These are phyloP conservation scores for Arabidopsis suecica DNA, from an alignment of 345 rosid genomes.

Conservation along the genomic window DNA sequence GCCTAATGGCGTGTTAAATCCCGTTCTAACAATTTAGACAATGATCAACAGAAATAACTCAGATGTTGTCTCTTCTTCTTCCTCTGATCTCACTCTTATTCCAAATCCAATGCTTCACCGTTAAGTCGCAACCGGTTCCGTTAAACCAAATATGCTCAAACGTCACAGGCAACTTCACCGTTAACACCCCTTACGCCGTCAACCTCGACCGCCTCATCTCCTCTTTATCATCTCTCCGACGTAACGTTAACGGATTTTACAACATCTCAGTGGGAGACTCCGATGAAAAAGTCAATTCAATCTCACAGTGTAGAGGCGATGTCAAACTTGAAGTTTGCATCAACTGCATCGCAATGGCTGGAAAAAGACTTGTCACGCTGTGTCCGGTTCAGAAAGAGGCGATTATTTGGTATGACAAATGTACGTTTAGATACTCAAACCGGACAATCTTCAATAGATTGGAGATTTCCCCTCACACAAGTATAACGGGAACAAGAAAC, in stretches of 20 bases:
- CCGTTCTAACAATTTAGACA: conserved; percentile 20
- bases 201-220: conserved; percentile 47
- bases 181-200: conserved; percentile 40
- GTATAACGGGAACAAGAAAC: conserved; percentile 20
- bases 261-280: conserved; percentile 39
- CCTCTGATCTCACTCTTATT: conserved; percentile 37
- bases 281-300: conserved; percentile 45
- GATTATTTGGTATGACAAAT: conserved; percentile 48
- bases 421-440: conserved; percentile 58
- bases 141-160: conserved; percentile 35
- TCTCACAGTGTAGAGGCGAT: conserved; percentile 58
- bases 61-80: conserved; percentile 35
- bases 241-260: conserved; percentile 43
- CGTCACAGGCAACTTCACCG: conserved; percentile 50
- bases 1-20: conserved; percentile 18
- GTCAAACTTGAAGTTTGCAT: conserved; percentile 41
- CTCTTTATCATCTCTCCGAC: conserved; percentile 38
- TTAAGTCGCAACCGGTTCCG: conserved; percentile 41
- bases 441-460: conserved; percentile 35
- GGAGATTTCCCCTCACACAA: conserved; percentile 28
- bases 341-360: conserved; percentile 42
- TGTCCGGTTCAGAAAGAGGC: conserved; percentile 53
- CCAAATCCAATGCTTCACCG: conserved; percentile 34
- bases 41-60: conserved; percentile 17
- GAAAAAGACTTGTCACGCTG: conserved; percentile 22